phyloP scores from a whole-genome alignment of 352 stramenopile genomes.

The Chloridella minuta region DNA sequence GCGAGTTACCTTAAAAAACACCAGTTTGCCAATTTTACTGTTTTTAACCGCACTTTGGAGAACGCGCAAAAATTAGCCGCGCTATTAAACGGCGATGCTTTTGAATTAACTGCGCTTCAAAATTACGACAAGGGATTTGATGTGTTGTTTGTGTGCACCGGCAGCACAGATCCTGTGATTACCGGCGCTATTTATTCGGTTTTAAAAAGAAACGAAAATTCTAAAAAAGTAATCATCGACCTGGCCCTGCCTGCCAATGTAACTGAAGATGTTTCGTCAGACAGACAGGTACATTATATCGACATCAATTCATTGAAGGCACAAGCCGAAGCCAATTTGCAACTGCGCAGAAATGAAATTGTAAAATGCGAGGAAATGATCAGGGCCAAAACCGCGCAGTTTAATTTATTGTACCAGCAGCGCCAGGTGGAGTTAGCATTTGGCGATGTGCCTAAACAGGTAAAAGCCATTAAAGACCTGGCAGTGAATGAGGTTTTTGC shows the following conservation, averaged over 20 bases:
- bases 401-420: neutral
- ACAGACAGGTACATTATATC: neutral
- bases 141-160: neutral
- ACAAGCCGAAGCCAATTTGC: neutral
- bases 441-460: neutral
- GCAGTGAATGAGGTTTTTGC: neutral
- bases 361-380: neutral
- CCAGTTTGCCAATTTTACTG: neutral
- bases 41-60: neutral
- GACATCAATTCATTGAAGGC: slow-evolving; percentile 1
- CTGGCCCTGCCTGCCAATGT: neutral
- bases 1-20: neutral
- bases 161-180: neutral
- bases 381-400: neutral
- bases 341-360: slow-evolving; percentile 3
- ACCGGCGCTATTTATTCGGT: neutral
- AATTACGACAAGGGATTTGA: neutral
- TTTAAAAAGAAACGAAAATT: neutral
- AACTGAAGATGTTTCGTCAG: neutral
- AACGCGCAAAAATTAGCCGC: neutral
- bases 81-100: neutral
- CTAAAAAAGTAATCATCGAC: neutral
- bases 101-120: neutral
- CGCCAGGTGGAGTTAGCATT: neutral
- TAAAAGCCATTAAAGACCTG: neutral